Evolutionary conservation across 2,329 filamentous ascomycete species (phyloP).

Genomic region (Aspergillus calidoustus): DNA sequence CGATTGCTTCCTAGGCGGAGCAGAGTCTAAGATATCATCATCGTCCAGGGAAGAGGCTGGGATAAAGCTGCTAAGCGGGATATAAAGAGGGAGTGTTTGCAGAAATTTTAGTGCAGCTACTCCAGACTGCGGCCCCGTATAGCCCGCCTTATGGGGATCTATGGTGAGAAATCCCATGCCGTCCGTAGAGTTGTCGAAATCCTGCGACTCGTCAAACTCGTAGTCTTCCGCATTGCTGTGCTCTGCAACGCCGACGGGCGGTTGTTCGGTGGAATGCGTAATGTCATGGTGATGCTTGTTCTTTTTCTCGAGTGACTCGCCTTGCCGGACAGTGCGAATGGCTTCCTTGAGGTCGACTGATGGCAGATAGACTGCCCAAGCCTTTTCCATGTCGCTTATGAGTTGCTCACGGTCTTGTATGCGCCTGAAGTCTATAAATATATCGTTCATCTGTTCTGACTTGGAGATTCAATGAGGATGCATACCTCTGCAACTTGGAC

Average conservation of each 20-base stretch:
- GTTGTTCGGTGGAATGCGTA: constrained; percentile 24
- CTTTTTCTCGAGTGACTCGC: constrained; percentile 6
- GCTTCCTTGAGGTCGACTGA: constrained; percentile 25
- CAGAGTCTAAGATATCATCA: constrained; percentile 13
- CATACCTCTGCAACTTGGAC: constrained; percentile 22
- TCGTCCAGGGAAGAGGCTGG: constrained; percentile 25
- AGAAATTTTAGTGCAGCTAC: constrained; percentile 26
- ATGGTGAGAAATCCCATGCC: constrained; percentile 27
- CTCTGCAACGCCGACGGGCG: constrained; percentile 21
- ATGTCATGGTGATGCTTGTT: constrained; percentile 19
- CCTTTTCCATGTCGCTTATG: constrained; percentile 21
- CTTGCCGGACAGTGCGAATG: constrained; percentile 17
- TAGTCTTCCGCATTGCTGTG: constrained; percentile 28
- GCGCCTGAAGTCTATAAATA: constrained; percentile 11
- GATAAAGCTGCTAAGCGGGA: constrained; percentile 23
- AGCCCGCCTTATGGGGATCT: constrained; percentile 25
- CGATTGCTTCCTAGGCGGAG: constrained; percentile 5
- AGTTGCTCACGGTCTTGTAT: constrained; percentile 21
- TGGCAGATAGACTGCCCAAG: constrained; percentile 23
- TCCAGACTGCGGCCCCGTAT: constrained; percentile 26
- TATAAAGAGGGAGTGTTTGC: constrained; percentile 25
- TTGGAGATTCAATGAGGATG: background rate
- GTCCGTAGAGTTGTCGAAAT: constrained; percentile 27
- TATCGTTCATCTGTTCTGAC: background rate
- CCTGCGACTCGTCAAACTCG: constrained; percentile 28